Evolutionary conservation across 2,329 filamentous ascomycete genomes (phyloP), one percentile per base, ranked within the genome.

Genomic region (Fusarium lyarnte): DNA sequence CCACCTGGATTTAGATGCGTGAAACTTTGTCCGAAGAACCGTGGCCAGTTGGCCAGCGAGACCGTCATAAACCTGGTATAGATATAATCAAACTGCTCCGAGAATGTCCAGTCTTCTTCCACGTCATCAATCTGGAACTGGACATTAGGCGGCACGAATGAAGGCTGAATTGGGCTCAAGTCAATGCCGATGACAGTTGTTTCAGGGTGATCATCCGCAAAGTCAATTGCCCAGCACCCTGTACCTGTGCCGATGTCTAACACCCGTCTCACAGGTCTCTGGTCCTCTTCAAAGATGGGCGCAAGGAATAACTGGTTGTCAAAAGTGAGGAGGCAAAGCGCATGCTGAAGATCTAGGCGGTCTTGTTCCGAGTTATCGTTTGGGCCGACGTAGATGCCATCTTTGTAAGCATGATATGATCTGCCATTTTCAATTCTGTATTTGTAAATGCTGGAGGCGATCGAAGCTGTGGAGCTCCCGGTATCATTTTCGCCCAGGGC

Each of bases 361-460:
- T 71, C 67, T 14, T 72, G 67, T 27, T 72, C 69, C 8, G 29
- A 36, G 13, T 25, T 11, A 51, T 72, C 64, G 29, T 69, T 72
- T 5, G 70, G 70, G 9, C 54, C 49, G 2, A 61, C 31, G 39
- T 72, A 72, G 4, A 42, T 53, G 13, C 70, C 68, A 8, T 79
- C 78, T 35, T 78, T 78, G 57, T 75, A 73, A 3, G 61, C 72
- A 38, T 79, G 77, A 36, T 78, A 78, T 1, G 75, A 77, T 12
- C 77, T 69, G 10, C 77, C 77, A 29, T 78, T 78, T 27, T 78
- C 76, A 29, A 65, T 38, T 31, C 77, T 66, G 29, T 69, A 77
- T 11, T 67, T 70, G 29, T 73, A 63, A 27, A 78, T 67, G 8
- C 66, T 75, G 1, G 58, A 68, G 29, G 51, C 46, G 8, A 78